Evolutionary conservation across 176 grass and related monocot species (phyloP).

Genomic region (Tillandsia leiboldiana): DNA sequence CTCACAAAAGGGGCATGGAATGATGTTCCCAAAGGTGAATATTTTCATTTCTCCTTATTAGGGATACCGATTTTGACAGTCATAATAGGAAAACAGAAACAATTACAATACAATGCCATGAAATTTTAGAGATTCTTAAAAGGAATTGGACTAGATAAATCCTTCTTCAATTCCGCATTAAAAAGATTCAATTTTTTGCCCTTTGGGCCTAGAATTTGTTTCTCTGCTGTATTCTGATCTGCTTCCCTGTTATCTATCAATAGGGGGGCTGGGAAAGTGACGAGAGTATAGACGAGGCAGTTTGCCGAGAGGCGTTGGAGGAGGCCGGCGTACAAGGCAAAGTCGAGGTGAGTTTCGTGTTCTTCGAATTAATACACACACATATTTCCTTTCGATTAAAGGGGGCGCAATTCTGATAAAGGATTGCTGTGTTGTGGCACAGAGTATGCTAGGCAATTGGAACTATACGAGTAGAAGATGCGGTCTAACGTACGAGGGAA

Average conservation of each 20-base stretch:
- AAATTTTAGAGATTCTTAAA: too few species aligned
- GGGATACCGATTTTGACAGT: background rate
- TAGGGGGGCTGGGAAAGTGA: slow-evolving; percentile 82
- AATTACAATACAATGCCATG: too few species aligned
- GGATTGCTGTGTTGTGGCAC: background rate
- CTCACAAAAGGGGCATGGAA: slow-evolving; percentile 81
- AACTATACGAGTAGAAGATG: slow-evolving; percentile 39
- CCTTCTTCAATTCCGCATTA: background rate
- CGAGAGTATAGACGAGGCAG: slow-evolving; percentile 71
- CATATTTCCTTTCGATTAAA: background rate
- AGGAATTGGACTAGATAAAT: too few species aligned
- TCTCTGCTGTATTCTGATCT: background rate
- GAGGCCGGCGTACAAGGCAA: slow-evolving; percentile 75
- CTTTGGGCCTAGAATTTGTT: background rate
- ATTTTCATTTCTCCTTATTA: background rate
- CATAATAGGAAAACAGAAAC: too few species aligned
- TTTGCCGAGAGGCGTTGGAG: slow-evolving; percentile 70
- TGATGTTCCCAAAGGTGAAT: slow-evolving; percentile 84
- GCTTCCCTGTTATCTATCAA: background rate
- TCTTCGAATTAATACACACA: too few species aligned
- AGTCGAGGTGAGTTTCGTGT: slow-evolving; percentile 14
- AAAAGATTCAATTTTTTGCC: background rate
- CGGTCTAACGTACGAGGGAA: slow-evolving; percentile 36
- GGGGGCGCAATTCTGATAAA: background rate
- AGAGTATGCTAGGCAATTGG: slow-evolving; percentile 32